Evolutionary conservation across 2,329 filamentous ascomycete species (phyloP).

Genomic region (Pseudogymnoascus sp.): DNA sequence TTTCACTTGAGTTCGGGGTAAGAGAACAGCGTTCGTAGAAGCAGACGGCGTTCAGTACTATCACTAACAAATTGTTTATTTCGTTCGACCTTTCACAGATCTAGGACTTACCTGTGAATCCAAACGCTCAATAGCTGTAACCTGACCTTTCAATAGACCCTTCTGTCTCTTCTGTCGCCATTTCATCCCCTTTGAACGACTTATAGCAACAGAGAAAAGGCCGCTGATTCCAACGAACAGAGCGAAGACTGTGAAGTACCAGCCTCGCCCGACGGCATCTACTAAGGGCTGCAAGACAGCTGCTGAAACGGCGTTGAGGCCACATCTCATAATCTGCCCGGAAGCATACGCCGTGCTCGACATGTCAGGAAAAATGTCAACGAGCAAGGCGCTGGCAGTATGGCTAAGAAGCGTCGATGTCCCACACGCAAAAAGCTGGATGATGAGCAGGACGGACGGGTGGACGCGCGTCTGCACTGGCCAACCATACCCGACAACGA

Average conservation of each 20-base stretch:
- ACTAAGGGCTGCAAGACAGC: slow-evolving; percentile 21
- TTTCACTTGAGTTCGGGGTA: no score
- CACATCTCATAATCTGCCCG: slow-evolving; percentile 17
- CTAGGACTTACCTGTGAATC: not conserved
- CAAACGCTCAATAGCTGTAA: not conserved
- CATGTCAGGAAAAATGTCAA: slow-evolving; percentile 19
- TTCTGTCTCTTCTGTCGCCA: not conserved
- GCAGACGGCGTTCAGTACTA: no score
- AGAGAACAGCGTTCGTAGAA: no score
- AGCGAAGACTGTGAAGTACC: slow-evolving; percentile 35
- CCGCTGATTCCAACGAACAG: not conserved
- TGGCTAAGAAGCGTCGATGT: slow-evolving; percentile 15
- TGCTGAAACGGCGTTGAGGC: slow-evolving; percentile 15
- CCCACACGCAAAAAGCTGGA: not conserved
- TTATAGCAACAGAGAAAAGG: slow-evolving; percentile 4
- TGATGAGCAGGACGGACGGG: not conserved
- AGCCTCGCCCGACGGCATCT: slow-evolving; percentile 33
- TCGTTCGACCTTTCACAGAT: not conserved
- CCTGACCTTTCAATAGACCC: slow-evolving; percentile 13
- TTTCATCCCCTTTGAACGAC: slow-evolving; percentile 10
- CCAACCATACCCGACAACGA: slow-evolving; percentile 26
- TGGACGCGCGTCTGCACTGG: slow-evolving; percentile 13
- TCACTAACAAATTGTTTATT: no score
- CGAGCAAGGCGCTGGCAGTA: slow-evolving; percentile 19
- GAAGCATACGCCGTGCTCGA: slow-evolving; percentile 18